These are phyloP conservation scores for Pachysandra terminalis DNA, from an alignment of 164 flowering plant species.

Conservation along the genomic window DNA sequence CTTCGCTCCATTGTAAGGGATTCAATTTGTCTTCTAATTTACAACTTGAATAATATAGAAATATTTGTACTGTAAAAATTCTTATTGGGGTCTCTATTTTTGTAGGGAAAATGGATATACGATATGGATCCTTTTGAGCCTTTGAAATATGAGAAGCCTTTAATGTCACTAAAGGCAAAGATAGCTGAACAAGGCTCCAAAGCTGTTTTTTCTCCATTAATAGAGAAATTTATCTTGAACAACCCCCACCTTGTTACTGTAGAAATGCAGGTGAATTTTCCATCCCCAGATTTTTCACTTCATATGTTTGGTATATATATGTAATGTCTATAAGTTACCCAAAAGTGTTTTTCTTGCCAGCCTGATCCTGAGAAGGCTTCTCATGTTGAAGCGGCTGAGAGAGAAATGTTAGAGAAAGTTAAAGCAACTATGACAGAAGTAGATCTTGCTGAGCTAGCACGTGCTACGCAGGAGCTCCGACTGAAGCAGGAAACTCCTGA, in stretches of 20 bases:
- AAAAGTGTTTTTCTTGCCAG: constrained; percentile 32
- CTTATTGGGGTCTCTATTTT: constrained; percentile 11
- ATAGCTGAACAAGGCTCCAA: constrained; percentile 84
- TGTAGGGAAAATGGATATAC: constrained; percentile 95
- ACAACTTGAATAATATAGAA: background rate
- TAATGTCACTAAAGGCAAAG: constrained; percentile 67
- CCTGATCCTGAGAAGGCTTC: constrained; percentile 96
- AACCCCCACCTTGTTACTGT: constrained; percentile 86
- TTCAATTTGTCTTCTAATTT: background rate
- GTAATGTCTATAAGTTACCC: background rate
- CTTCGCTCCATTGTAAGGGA: constrained; percentile 81
- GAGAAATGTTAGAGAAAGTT: constrained; percentile 61
- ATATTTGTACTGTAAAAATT: background rate
- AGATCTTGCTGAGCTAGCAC: constrained; percentile 92
- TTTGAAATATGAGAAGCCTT: constrained; percentile 85
- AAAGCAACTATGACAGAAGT: constrained; percentile 90
- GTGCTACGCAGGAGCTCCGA: constrained; percentile 83
- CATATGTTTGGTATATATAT: background rate
- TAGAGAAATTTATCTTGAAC: constrained; percentile 79
- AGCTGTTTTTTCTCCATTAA: constrained; percentile 90
- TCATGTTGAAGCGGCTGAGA: constrained; percentile 83
- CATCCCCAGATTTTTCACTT: background rate
- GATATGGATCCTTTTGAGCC: constrained; percentile 98
- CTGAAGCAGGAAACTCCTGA: constrained; percentile 98
- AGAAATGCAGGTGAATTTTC: constrained; percentile 83